Conservation (phyloP, 306 rosid genomes). For the Cucumis sativus region Cucumber_9930_V3 NC_026661.2:5476501-5477000, state of each 20-base stretch:
- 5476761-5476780: not conserved
- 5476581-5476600: too few relatives aligned
- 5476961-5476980: not conserved
- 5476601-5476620: too few relatives aligned
- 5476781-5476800: not conserved
- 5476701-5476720: not conserved
- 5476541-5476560: too few relatives aligned
- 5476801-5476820: not conserved
- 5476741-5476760: not conserved
- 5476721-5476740: not conserved
- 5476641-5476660: too few relatives aligned
- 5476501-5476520: not conserved
- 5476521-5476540: too few relatives aligned
- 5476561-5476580: too few relatives aligned
- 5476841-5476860: not conserved
- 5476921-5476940: not conserved
- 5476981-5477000: not conserved
- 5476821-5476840: not conserved
- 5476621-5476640: too few relatives aligned
- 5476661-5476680: not conserved
- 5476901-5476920: not conserved
- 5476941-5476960: not conserved
- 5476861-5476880: not conserved
- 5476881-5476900: not conserved
- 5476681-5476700: not conserved